Evolutionary conservation across 2,329 filamentous ascomycete species (phyloP), one percentile per base, ranked within the genome.

Genomic region (Eutypella sp.): DNA sequence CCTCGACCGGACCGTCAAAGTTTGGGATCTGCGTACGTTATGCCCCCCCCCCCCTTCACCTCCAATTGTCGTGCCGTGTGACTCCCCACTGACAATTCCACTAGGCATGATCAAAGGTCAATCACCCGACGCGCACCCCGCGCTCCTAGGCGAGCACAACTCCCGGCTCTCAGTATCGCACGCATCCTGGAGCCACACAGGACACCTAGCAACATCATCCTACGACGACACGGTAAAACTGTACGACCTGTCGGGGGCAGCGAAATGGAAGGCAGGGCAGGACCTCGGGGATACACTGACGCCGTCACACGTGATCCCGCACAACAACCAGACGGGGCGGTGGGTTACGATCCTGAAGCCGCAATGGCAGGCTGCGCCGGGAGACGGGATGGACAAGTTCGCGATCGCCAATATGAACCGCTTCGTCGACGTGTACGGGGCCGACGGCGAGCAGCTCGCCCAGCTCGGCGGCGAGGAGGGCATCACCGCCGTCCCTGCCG

Each of bases 201-300:
- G 92, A 0, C 87, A 95, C 53, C 74, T 99, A 5, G 93, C 91
- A 0, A 99, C 93, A 0, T 87, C 90, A 0, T 92, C 87, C 0
- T 99, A 99, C 63, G 93, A 99, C 60, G 90, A 99, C 57, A 95
- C 88, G 0, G 79, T 99, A 53, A 97, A 97, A 62, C 86, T 99
- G 9, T 89, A 97, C 68, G 80, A 91, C 55, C 87, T 95, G 55
- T 74, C 78, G 0, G 74, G 78, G 8, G 74, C 83, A 1, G 65
- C 70, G 0, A 69, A 71, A 1, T 91, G 82, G 82, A 74, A 71
- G 53, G 64, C 71, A 1, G 82, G 77, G 0, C 73, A 79, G 42
- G 73, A 76, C 2, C 64, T 95, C 10, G 64, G 74, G 79, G 7
- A 87, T 96, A 13, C 9, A 4, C 20, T 39, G 76, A 70, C 81